Base-by-base conservation (phyloP, 1,284 basidiomycete species). In the Ustilago tritici region DNA sequence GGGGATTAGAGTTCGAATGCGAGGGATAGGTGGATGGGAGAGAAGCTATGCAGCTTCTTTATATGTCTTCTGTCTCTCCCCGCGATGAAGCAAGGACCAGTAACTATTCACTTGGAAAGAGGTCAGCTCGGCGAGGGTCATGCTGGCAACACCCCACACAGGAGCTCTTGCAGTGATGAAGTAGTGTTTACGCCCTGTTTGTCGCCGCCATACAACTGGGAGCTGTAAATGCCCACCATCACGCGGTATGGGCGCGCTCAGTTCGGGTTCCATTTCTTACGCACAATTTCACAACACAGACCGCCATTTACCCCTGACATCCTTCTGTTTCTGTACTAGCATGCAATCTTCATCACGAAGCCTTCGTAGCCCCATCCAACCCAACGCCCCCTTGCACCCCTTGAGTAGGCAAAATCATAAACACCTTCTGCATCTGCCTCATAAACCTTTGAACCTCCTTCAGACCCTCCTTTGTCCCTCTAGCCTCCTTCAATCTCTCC, bases 381-480 rank as follows among this genome's bases (percentile, higher is more conserved):
- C 19, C 2, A 6, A 46, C 43, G 43, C 43, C 43, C 43, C 9
- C 43, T 1, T 7, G 17, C 23, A 28, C 23, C 2, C 11, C 7
- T 54, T 54, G 12, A 60, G 19, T 49, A 14, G 58, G 58, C 47
- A 60, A 46, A 50, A 61, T 43, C 14, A 36, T 31, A 35, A 61
- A 54, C 31, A 40, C 50, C 38, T 41, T n/a, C 38, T 61, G 38
- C 50, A 54, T 53, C 40, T 61, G 59, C 23, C 14, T 28, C 50
- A 61, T 54, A 32, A 61, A 61, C 5, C 50, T 32, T 31, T 57
- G 40, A 14, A 57, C 17, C n/a, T 57, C 40, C 17, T 28, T 41
- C 41, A 57, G 7, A 1, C 49, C 56, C 14, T 64, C 41, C 47
- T 57, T 64, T 12, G 56, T 11, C 47, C 57, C 47, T 11, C 47